A percentile compares a stretch with the other conserved stretches of the same genome.
Conservation (phyloP, 495 filamentous ascomycete genomes). For the Platismatia glauca region DNA sequence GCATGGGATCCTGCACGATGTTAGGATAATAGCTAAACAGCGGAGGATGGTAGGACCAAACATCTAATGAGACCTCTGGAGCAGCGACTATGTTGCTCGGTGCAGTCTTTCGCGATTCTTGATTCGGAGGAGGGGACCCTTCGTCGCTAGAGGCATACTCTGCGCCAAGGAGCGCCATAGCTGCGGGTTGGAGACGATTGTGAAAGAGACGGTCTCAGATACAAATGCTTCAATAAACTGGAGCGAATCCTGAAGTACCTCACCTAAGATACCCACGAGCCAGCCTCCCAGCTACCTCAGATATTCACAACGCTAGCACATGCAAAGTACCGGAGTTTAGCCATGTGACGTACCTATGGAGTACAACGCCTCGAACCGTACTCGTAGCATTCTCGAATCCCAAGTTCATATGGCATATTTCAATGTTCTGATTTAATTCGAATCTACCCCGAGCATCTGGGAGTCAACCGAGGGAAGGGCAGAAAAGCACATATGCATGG, state of each 20-base stretch:
- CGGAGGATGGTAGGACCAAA: slow-evolving; percentile 39
- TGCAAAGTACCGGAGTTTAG: background rate
- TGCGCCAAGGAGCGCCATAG: slow-evolving; percentile 42
- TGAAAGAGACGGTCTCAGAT: background rate
- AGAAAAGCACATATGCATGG: background rate
- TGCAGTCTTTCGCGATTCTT: slow-evolving; percentile 25
- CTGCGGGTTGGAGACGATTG: slow-evolving; percentile 6
- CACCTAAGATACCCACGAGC: too few relatives aligned
- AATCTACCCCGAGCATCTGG: background rate
- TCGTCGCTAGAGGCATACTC: slow-evolving; percentile 49
- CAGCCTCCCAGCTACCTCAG: too few relatives aligned
- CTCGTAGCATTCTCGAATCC: too few relatives aligned
- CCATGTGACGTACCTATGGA: too few relatives aligned
- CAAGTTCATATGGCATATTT: too few relatives aligned
- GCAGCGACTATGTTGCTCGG: slow-evolving; percentile 43
- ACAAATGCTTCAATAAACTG: background rate
- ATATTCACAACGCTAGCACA: background rate
- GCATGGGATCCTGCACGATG: slow-evolving; percentile 44
- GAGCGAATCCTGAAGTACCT: background rate
- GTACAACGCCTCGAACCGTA: too few relatives aligned
- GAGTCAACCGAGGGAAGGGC: background rate
- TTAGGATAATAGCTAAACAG: slow-evolving; percentile 18
- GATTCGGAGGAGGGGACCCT: slow-evolving; percentile 25
- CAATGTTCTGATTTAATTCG: background rate
- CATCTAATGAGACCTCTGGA: slow-evolving; percentile 54